Evolutionary conservation across 495 filamentous ascomycete species (phyloP).

Genomic region (Penicillium cosmopolitanum): DNA sequence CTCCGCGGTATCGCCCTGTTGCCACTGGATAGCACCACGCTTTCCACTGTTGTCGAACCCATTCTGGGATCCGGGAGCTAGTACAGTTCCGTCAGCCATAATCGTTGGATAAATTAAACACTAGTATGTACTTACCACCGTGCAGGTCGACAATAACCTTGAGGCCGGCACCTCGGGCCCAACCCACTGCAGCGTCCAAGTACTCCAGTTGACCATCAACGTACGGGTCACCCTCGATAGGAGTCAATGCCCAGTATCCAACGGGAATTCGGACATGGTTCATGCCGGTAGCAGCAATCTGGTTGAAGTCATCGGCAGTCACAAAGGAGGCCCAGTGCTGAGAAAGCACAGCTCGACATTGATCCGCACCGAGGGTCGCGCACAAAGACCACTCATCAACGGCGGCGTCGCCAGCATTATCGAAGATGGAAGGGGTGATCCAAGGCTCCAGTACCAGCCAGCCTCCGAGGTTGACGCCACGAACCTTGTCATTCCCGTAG

Average conservation of each 20-base stretch:
- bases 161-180: slow-evolving; percentile 65
- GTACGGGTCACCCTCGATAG: slow-evolving; percentile 65
- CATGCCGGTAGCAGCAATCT: slow-evolving; percentile 66
- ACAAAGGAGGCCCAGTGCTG: slow-evolving; percentile 69
- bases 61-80: slow-evolving; percentile 77
- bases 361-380: slow-evolving; percentile 50
- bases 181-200: slow-evolving; percentile 67
- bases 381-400: slow-evolving; percentile 68
- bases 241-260: slow-evolving; percentile 74
- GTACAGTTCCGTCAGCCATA: neutral
- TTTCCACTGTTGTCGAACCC: slow-evolving; percentile 79
- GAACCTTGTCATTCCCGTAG: slow-evolving; percentile 51
- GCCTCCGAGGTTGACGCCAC: slow-evolving; percentile 61
- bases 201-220: slow-evolving; percentile 71
- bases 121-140: slow-evolving; percentile 53
- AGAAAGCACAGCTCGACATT: slow-evolving; percentile 49
- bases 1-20: slow-evolving; percentile 56
- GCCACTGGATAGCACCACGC: slow-evolving; percentile 68
- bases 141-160: slow-evolving; percentile 75
- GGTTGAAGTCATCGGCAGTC: slow-evolving; percentile 65
- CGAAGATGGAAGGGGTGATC: slow-evolving; percentile 70
- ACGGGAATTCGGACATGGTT: slow-evolving; percentile 81
- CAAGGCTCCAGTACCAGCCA: slow-evolving; percentile 65
- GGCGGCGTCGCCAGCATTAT: slow-evolving; percentile 48
- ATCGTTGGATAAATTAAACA: slow-evolving; percentile 20